Base-by-base conservation (phyloP, 176 grass and related monocot species). In the Bonia amplexicaulis region DNA sequence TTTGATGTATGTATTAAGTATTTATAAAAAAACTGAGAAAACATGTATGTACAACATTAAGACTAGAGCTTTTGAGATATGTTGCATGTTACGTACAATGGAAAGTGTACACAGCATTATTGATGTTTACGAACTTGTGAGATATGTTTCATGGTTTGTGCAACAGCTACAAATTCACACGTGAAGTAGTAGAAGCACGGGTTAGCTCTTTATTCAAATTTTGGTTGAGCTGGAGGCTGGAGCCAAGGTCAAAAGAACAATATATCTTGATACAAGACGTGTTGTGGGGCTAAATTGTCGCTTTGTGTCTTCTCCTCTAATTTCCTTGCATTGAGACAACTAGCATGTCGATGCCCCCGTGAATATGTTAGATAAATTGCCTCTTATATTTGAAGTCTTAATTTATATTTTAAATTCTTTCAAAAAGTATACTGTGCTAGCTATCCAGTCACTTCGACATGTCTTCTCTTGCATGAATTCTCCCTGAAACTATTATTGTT, bases 121-220 rank as follows among this genome's bases (percentile, higher is more conserved):
- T 77, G 66, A 73, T 19, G n/a, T 19, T 65, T 42, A 52, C 22
- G 19, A 81, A 42, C 52, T 64, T 70, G 33, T 82, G 26, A 73
- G 12, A 85, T 77, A 57, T n/a, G 39, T 6, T 80, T 27, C 42
- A 69, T 77, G n/a, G 44, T 85, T 15, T 49, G 44, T 17, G n/a
- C 44, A 42, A 55, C 44, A 77, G 9, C 26, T 78, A 25, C 19
- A n/a, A 86, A 78, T 55, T 72, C 20, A 72, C 48, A 87, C 33
- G 10, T 5, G 29, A 69, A 87, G 39, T 39, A 22, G 47, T 73
- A 49, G 5, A 78, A 79, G 73, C 0, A 0, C 1, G 0, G 40
- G 7, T 1, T 42, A 41, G 6, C 47, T 79, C 14, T 58, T 66
- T 40, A 41, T 74, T 66, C 58, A 67, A 63, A 70, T 81, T 3